Evolutionary conservation across 257 asterid species (phyloP).

Genomic region (Rehmannia glutinosa): DNA sequence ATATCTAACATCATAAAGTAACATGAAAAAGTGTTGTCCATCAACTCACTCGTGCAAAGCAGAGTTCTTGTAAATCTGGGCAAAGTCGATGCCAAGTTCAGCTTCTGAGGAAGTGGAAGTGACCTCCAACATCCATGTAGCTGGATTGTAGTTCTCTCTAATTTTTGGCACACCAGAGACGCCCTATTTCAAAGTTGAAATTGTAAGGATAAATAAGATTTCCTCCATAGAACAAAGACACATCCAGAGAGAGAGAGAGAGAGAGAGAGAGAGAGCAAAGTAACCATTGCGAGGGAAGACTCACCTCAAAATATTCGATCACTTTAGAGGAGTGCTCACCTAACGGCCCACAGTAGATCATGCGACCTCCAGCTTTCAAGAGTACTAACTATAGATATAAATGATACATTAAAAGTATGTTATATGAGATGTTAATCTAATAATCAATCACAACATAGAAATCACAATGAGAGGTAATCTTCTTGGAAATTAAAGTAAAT

Average conservation of each 20-base stretch:
- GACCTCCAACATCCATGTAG: conserved; percentile 67
- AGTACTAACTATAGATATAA: conserved; percentile 36
- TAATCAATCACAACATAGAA: neutral
- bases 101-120: conserved; percentile 52
- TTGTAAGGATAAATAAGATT: too few species aligned
- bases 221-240: too few species aligned
- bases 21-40: neutral
- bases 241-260: too few species aligned
- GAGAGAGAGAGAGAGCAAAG: too few species aligned
- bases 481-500: too few species aligned
- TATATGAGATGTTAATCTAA: neutral
- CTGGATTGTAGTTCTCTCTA: conserved; percentile 49
- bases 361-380: conserved; percentile 49
- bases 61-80: conserved; percentile 41
- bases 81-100: conserved; percentile 49
- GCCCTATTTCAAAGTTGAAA: conserved; percentile 20
- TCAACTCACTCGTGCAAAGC: conserved; percentile 38
- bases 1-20: neutral
- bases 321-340: conserved; percentile 43
- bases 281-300: too few species aligned
- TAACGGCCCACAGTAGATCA: conserved; percentile 53
- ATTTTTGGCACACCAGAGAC: conserved; percentile 46
- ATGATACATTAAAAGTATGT: neutral
- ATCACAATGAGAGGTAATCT: neutral
- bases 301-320: conserved; percentile 62